A percentile compares a stretch with the other conserved stretches of the same genome.
Evolutionary conservation across 78 protist genomes (phyloP).

Genomic region (Isochrysis galbana): DNA sequence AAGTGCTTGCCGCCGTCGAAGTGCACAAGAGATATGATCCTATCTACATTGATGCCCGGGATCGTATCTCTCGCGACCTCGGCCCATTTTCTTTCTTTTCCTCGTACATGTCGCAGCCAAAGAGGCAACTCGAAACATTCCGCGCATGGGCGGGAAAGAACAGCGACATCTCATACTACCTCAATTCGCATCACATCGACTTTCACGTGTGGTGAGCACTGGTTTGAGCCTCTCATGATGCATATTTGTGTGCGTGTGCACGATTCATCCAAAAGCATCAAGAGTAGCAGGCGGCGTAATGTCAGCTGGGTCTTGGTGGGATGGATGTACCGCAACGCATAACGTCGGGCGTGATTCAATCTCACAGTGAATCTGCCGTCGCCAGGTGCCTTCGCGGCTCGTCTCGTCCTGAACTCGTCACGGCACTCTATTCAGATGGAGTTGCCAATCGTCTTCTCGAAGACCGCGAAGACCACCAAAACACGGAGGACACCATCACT

Average conservation of each 20-base stretch:
- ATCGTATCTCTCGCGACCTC: neutral
- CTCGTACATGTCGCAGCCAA: slow-evolving; percentile 63
- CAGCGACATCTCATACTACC: slow-evolving; percentile 62
- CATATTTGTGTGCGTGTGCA: neutral
- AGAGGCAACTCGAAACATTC: slow-evolving; percentile 56
- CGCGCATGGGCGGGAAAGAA: slow-evolving; percentile 56
- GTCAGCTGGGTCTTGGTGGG: too few relatives aligned
- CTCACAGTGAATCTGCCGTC: too few relatives aligned
- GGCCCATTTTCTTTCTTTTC: slow-evolving; percentile 34
- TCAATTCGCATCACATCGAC: slow-evolving; percentile 66
- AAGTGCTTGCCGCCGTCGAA: slow-evolving; percentile 41
- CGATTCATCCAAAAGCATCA: neutral
- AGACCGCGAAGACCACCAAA: too few relatives aligned
- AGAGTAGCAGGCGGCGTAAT: neutral
- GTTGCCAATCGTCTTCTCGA: slow-evolving; percentile 14
- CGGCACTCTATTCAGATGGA: slow-evolving; percentile 44
- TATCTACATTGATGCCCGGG: slow-evolving; percentile 48
- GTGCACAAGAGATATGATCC: slow-evolving; percentile 65
- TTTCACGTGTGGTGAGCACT: slow-evolving; percentile 54
- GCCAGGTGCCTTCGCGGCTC: slow-evolving; percentile 32
- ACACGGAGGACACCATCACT: slow-evolving; percentile 68
- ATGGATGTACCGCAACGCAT: too few relatives aligned
- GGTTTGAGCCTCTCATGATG: too few relatives aligned
- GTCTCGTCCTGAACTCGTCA: slow-evolving; percentile 41
- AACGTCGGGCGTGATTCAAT: too few relatives aligned